These are phyloP conservation scores for Yarrowia sp. DNA, from an alignment of 805 yeast species.

Conservation along the genomic window DNA sequence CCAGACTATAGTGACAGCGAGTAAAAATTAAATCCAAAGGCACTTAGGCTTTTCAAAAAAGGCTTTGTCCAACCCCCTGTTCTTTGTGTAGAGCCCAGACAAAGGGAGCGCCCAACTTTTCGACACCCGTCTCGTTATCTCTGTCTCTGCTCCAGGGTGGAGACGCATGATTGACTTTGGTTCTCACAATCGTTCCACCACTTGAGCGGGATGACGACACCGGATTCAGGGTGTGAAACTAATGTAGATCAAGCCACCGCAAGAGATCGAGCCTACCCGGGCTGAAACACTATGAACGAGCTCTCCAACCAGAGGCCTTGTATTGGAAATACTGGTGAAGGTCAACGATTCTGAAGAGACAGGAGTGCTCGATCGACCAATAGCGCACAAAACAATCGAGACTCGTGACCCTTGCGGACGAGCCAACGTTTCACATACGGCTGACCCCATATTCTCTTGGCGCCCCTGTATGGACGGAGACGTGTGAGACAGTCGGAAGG, in stretches of 20 bases:
- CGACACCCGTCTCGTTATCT: neutral
- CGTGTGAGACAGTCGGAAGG: neutral
- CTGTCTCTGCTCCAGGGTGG: neutral
- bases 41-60: neutral
- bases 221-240: neutral
- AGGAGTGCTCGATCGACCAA: too few relatives aligned
- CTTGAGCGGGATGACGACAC: neutral
- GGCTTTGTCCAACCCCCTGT: constrained; percentile 1
- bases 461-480: neutral
- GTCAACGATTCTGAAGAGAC: too few relatives aligned
- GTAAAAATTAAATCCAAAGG: neutral
- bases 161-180: constrained; percentile 20
- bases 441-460: constrained; percentile 16
- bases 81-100: neutral
- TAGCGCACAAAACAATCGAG: too few relatives aligned
- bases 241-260: constrained; percentile 14
- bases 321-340: too few relatives aligned
- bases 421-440: constrained; percentile 7
- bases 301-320: too few relatives aligned
- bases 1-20: neutral
- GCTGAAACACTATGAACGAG: too few relatives aligned
- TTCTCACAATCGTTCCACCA: constrained; percentile 9
- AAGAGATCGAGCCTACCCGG: neutral
- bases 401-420: neutral
- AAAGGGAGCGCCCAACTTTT: constrained; percentile 9